Evolutionary conservation across 495 filamentous ascomycete genomes (phyloP).

Genomic region (Chlorociboria aeruginascens): DNA sequence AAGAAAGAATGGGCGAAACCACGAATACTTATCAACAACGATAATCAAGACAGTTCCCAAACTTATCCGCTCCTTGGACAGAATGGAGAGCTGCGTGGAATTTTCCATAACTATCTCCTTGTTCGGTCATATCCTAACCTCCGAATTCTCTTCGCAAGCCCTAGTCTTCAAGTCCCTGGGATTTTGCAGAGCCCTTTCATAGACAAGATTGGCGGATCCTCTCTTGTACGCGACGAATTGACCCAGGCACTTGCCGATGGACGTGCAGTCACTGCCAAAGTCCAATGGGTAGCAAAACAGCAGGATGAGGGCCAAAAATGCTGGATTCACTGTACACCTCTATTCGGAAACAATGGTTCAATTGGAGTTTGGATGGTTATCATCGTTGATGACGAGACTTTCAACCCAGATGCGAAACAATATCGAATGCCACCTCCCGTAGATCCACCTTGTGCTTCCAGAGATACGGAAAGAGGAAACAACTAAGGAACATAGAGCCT

Average conservation of each 20-base stretch:
- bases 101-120: conserved; percentile 49
- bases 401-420: neutral
- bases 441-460: conserved; percentile 9
- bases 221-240: conserved; percentile 39
- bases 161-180: conserved; percentile 50
- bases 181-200: conserved; percentile 53
- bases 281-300: conserved; percentile 40
- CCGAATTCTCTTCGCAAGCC: conserved; percentile 53
- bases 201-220: conserved; percentile 43
- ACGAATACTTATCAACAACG: conserved; percentile 28
- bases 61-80: conserved; percentile 1
- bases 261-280: conserved; percentile 45
- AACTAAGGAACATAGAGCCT: conserved; percentile 5
- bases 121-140: conserved; percentile 49
- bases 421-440: conserved; percentile 18
- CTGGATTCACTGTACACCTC: conserved; percentile 55
- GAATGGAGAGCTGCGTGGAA: conserved; percentile 25
- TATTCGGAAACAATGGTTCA: conserved; percentile 41
- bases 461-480: neutral
- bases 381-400: conserved; percentile 39
- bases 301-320: conserved; percentile 35
- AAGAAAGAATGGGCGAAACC: conserved; percentile 24
- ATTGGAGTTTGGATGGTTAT: conserved; percentile 58
- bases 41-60: conserved; percentile 4
- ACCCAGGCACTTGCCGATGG: conserved; percentile 40